phyloP scores from a whole-genome alignment of 768 basidiomycete species.

The Auricularia auricula-judae region DNA sequence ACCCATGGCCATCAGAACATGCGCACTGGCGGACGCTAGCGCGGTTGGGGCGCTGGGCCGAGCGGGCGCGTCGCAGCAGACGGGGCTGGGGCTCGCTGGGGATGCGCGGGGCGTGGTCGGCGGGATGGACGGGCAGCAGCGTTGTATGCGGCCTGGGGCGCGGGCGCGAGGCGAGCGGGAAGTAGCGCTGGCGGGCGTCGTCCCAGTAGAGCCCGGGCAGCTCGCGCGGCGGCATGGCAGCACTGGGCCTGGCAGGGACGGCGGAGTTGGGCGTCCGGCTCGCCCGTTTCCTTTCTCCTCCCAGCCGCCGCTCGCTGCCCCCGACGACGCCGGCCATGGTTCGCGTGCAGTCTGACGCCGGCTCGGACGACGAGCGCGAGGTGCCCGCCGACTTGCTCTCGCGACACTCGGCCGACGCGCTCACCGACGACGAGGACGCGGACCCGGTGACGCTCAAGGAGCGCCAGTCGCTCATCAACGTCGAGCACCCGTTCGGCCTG shows the following conservation, averaged over 20 bases:
- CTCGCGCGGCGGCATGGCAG: constrained; percentile 20
- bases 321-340: not conserved
- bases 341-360: not conserved
- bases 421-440: constrained; percentile 32
- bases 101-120: not conserved
- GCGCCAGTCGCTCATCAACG: constrained; percentile 95
- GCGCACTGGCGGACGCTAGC: not conserved
- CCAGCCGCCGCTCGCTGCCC: not conserved
- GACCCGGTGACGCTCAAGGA: constrained; percentile 90
- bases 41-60: not conserved
- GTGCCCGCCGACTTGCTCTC: not conserved
- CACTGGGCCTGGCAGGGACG: too few relatives aligned
- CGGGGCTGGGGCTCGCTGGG: not conserved
- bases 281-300: not conserved
- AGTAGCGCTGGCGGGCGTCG: constrained; percentile 39
- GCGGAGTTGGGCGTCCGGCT: not conserved
- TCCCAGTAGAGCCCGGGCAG: constrained; percentile 54
- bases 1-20: not conserved
- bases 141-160: not conserved
- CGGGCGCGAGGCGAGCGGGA: constrained; percentile 33
- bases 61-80: not conserved
- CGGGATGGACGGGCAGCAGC: not conserved
- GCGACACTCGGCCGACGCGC: not conserved
- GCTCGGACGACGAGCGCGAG: constrained; percentile 2
- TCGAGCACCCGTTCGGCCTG: constrained; percentile 96